Evolutionary conservation across 202 grass and related monocot species (phyloP).

Genomic region (Bolboschoenoplectus hybrid): DNA sequence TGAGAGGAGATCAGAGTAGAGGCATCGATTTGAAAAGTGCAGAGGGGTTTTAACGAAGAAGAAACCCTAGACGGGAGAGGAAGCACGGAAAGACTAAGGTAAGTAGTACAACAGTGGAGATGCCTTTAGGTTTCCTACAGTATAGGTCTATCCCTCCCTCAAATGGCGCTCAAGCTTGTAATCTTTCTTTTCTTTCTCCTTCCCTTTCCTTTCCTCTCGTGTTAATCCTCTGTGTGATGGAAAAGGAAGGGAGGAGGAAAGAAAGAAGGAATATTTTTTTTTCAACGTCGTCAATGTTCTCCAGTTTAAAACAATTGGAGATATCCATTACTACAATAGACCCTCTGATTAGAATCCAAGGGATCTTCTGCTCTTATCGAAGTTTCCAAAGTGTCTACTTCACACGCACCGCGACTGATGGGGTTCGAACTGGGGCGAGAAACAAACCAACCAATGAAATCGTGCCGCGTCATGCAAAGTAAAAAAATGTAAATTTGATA

Average conservation of each 20-base stretch:
- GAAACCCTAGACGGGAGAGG: constrained; percentile 18
- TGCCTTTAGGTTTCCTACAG: constrained; percentile 17
- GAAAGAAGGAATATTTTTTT: too few species aligned
- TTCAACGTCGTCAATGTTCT: not conserved
- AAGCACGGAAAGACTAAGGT: not conserved
- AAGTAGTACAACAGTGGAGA: constrained; percentile 19
- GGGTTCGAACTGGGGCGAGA: not conserved
- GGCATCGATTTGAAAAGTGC: not conserved
- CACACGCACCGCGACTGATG: not conserved
- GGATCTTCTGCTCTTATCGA: not conserved
- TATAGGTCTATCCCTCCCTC: not conserved
- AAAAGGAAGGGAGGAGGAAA: not conserved
- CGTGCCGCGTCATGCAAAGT: not conserved
- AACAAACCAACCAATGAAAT: not conserved
- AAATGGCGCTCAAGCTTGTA: constrained; percentile 7
- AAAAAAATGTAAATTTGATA: not conserved
- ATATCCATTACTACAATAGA: not conserved
- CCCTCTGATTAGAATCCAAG: constrained; percentile 14
- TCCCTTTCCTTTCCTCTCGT: not conserved
- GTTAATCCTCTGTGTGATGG: not conserved
- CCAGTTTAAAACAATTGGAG: not conserved
- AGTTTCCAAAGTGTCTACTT: not conserved
- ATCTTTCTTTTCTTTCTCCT: not conserved
- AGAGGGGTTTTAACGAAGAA: not conserved
- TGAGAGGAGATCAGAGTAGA: constrained; percentile 4